Evolutionary conservation across 2,329 filamentous ascomycete species (phyloP), one percentile per base, ranked within the genome.

Genomic region (Pseudogymnoascus sp.): DNA sequence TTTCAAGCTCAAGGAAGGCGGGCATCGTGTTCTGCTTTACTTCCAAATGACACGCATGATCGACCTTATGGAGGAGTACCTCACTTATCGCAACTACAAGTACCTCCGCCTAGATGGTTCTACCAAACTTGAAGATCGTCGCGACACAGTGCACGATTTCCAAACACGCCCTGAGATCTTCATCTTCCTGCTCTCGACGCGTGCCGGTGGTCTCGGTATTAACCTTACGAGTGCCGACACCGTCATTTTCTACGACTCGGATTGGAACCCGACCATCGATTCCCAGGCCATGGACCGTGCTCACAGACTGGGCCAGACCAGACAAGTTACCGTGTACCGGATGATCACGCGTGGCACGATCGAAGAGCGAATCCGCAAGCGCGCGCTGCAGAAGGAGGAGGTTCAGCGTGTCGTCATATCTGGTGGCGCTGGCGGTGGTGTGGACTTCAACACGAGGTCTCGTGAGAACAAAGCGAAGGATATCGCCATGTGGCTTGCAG

Each of bases 31-130:
- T 21, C 80, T 99, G 61, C 80, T 99, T 18, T 99, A 99, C 81
- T 99, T 99, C 89, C 94, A 99, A 80, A 99, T 99, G 94, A 99
- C 94, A 3, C 89, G 90, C 72, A 99, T 99, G 94, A 97, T 99
- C 72, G 93, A 99, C 74, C 80, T 99, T 64, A 97, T 97, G 90
- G 94, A 99, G 74, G 94, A 99, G 76, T 99, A 97, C 70, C 81
- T 99, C 63, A 97, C 94, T 0, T 97, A 97, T 78, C 90, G 94
- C 73, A 97, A 97, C 77, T 97, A 96, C 86, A 97, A 96, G 76
- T 99, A 97, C 77, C 95, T 93, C 71, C 90, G 94, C 64, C 82
- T 99, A 48, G 94, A 99, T 71, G 94, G 94, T 72, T 96, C 92
- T 15, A 99, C 94, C 45, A 99, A 97, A 75, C 82, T 99, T 60